Conservation (phyloP, 2,329 filamentous ascomycete species). For the Sporothrix brasiliensis region DNA sequence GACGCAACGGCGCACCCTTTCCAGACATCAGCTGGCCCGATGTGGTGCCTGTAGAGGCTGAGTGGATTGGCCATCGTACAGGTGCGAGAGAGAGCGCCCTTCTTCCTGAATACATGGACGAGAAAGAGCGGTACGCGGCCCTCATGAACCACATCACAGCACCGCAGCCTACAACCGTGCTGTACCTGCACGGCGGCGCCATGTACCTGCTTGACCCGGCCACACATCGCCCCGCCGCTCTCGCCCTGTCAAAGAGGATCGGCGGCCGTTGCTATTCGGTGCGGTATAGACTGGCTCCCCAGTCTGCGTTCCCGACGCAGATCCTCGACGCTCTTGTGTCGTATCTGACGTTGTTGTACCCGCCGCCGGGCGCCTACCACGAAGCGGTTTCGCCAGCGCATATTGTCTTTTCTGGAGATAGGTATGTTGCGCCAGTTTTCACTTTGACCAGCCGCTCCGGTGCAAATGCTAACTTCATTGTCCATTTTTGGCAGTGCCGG, state of each 20-base stretch:
- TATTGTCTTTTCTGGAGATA: constrained; percentile 73
- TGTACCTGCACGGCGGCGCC: constrained; percentile 78
- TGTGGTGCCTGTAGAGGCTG: constrained; percentile 63
- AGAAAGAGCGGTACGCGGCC: constrained; percentile 65
- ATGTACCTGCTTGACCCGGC: constrained; percentile 73
- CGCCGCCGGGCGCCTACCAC: constrained; percentile 68
- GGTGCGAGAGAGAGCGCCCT: constrained; percentile 53
- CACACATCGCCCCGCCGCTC: constrained; percentile 62
- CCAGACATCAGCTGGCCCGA: constrained; percentile 51
- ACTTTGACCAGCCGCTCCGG: too few species aligned
- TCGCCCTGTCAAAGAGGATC: constrained; percentile 66
- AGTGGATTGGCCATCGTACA: constrained; percentile 74
- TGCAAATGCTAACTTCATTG: background rate
- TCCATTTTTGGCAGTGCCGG: constrained; percentile 60
- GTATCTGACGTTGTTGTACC: constrained; percentile 73
- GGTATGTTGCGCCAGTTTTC: constrained; percentile 44
- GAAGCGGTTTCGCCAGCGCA: constrained; percentile 64
- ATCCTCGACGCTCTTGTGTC: constrained; percentile 72
- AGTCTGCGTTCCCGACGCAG: constrained; percentile 73
- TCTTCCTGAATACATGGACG: constrained; percentile 57
- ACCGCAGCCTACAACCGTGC: constrained; percentile 62
- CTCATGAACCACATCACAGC: constrained; percentile 69
- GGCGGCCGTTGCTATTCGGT: constrained; percentile 71
- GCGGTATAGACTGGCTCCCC: constrained; percentile 73
- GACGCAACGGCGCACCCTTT: constrained; percentile 9